Evolutionary conservation across 208 protist genomes (phyloP).

Genomic region (Leishmania arabica): DNA sequence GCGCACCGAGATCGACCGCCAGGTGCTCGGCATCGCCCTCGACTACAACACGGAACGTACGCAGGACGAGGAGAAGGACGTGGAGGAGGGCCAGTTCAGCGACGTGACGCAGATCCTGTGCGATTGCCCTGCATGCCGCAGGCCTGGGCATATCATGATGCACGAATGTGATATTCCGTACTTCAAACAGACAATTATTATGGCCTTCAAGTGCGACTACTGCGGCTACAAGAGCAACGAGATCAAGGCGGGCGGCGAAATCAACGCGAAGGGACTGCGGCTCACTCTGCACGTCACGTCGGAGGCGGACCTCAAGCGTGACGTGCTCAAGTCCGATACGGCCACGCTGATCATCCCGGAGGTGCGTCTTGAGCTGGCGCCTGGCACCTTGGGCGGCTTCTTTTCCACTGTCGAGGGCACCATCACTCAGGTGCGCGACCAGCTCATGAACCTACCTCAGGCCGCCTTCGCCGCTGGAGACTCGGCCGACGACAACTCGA

Average conservation of each 20-base stretch:
- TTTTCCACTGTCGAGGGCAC: slow-evolving; percentile 96
- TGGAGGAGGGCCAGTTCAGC: slow-evolving; percentile 79
- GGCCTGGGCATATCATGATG: slow-evolving; percentile 74
- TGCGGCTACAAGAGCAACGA: slow-evolving; percentile 96
- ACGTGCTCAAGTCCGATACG: slow-evolving; percentile 95
- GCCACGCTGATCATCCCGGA: slow-evolving; percentile 89
- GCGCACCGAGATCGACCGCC: slow-evolving; percentile 85
- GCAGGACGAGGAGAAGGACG: slow-evolving; percentile 64
- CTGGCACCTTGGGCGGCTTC: slow-evolving; percentile 92
- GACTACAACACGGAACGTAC: slow-evolving; percentile 91
- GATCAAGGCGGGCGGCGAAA: slow-evolving; percentile 92
- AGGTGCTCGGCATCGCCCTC: slow-evolving; percentile 81
- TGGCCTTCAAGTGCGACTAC: slow-evolving; percentile 92
- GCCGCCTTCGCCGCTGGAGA: slow-evolving; percentile 78
- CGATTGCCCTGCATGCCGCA: slow-evolving; percentile 79
- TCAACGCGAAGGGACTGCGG: slow-evolving; percentile 71
- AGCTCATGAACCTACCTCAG: slow-evolving; percentile 84
- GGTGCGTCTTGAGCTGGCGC: slow-evolving; percentile 83
- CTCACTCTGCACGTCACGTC: slow-evolving; percentile 75
- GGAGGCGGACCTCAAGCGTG: slow-evolving; percentile 90
- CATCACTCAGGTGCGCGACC: slow-evolving; percentile 80
- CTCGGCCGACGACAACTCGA: slow-evolving; percentile 60
- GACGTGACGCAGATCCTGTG: slow-evolving; percentile 71
- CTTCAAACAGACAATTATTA: slow-evolving; percentile 96
- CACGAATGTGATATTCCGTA: slow-evolving; percentile 92